Percentiles rank a stretch among this genome's conserved stretches.
Evolutionary conservation across 345 rosid species (phyloP).

Genomic region (Camelina laxa): DNA sequence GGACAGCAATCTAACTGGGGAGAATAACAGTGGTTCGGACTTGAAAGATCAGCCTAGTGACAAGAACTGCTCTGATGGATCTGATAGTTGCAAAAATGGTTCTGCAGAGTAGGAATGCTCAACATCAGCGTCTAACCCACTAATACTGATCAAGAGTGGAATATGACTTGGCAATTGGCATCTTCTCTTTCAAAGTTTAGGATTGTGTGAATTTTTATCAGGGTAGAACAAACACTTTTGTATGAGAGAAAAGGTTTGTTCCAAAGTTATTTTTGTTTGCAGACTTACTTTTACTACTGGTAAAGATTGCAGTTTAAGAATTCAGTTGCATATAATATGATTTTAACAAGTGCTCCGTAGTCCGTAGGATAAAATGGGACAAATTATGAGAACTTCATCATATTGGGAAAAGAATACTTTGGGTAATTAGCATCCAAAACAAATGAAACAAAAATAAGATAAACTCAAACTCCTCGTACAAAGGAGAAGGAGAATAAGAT

Average conservation of each 20-base stretch:
- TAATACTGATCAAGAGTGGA: conserved; percentile 24
- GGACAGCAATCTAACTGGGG: conserved; percentile 33
- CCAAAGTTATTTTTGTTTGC: neutral
- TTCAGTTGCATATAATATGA: neutral
- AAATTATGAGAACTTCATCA: neutral
- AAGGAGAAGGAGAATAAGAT: neutral
- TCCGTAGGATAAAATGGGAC: neutral
- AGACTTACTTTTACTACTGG: neutral
- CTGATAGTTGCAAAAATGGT: conserved; percentile 43
- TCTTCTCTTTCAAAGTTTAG: neutral
- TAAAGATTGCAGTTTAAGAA: neutral
- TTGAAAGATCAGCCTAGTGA: conserved; percentile 37
- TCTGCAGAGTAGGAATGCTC: conserved; percentile 37
- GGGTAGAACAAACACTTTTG: neutral
- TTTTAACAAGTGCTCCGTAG: neutral
- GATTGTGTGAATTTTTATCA: conserved; percentile 8
- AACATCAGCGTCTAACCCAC: conserved; percentile 44
- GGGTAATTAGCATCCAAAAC: neutral
- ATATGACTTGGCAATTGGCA: too few species aligned
- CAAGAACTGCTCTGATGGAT: conserved; percentile 28
- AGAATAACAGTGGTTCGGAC: conserved; percentile 28
- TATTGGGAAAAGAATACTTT: neutral
- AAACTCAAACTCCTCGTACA: conserved; percentile 1
- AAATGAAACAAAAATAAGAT: conserved; percentile 11
- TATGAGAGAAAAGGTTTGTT: neutral